phyloP scores from a whole-genome alignment of 495 filamentous ascomycete genomes.

The Aspergillus sclerotiicarbonarius region DNA sequence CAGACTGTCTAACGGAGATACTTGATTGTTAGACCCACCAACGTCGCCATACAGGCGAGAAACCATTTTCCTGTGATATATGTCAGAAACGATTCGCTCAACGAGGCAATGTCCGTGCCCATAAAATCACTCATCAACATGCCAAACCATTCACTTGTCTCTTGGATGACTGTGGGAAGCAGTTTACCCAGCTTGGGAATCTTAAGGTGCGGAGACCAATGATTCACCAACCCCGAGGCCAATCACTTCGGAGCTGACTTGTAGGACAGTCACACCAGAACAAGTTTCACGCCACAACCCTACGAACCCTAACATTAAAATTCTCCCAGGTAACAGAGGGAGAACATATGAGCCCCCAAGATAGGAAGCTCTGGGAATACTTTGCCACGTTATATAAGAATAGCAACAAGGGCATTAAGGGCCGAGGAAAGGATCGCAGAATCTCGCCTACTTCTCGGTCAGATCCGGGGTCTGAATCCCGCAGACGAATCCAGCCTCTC shows the following conservation, averaged over 20 bases:
- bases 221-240: neutral
- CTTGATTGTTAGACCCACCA: conserved; percentile 65
- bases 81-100: conserved; percentile 84
- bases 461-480: conserved; percentile 6
- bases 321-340: conserved; percentile 65
- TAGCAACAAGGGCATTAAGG: conserved; percentile 91
- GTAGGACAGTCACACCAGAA: conserved; percentile 80
- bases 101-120: conserved; percentile 81
- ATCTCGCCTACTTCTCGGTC: conserved; percentile 39
- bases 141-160: conserved; percentile 78
- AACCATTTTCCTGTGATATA: conserved; percentile 77
- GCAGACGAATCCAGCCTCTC: conserved; percentile 22
- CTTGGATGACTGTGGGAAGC: conserved; percentile 78
- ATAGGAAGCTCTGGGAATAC: conserved; percentile 82
- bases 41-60: conserved; percentile 81
- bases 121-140: conserved; percentile 76
- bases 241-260: conserved; percentile 9
- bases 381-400: conserved; percentile 90
- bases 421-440: conserved; percentile 77
- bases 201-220: conserved; percentile 61
- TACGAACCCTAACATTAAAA: conserved; percentile 68
- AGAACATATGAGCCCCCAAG: conserved; percentile 60
- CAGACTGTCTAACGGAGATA: neutral
- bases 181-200: conserved; percentile 86
- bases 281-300: conserved; percentile 75